Evolutionary conservation across 2,329 filamentous ascomycete species (phyloP).

Genomic region (Neurospora sp.): DNA sequence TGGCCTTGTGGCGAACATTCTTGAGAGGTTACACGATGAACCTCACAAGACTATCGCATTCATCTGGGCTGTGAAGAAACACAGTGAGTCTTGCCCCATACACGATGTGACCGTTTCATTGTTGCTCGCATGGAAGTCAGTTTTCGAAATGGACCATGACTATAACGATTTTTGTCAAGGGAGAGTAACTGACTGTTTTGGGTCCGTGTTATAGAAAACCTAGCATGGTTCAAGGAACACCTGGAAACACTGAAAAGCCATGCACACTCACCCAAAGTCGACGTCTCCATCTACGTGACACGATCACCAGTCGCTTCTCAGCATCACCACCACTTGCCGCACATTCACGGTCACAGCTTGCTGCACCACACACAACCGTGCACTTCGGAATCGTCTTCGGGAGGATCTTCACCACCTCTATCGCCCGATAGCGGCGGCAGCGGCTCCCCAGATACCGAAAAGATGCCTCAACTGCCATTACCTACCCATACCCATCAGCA

Average conservation of each 20-base stretch:
- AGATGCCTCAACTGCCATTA: slow-evolving; percentile 3
- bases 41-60: slow-evolving; percentile 32
- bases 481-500: not conserved
- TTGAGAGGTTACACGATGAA: slow-evolving; percentile 30
- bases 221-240: slow-evolving; percentile 23
- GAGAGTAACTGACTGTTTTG: not conserved
- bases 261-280: slow-evolving; percentile 27
- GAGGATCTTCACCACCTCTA: slow-evolving; percentile 8
- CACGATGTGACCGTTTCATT: not conserved
- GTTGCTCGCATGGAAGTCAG: not conserved
- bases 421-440: slow-evolving; percentile 7
- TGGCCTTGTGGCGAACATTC: slow-evolving; percentile 35
- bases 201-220: slow-evolving; percentile 15
- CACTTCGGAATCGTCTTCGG: slow-evolving; percentile 12
- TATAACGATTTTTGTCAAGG: not conserved
- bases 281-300: slow-evolving; percentile 30
- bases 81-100: slow-evolving; percentile 26
- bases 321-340: not conserved
- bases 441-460: slow-evolving; percentile 7
- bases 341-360: not conserved
- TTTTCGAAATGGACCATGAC: slow-evolving; percentile 6
- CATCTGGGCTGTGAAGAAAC: slow-evolving; percentile 37
- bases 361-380: not conserved
- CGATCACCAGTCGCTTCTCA: slow-evolving; percentile 11
- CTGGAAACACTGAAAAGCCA: slow-evolving; percentile 29